Conservation (phyloP, 2,329 filamentous ascomycete species). For the Penicillium sclerotigenum region DNA sequence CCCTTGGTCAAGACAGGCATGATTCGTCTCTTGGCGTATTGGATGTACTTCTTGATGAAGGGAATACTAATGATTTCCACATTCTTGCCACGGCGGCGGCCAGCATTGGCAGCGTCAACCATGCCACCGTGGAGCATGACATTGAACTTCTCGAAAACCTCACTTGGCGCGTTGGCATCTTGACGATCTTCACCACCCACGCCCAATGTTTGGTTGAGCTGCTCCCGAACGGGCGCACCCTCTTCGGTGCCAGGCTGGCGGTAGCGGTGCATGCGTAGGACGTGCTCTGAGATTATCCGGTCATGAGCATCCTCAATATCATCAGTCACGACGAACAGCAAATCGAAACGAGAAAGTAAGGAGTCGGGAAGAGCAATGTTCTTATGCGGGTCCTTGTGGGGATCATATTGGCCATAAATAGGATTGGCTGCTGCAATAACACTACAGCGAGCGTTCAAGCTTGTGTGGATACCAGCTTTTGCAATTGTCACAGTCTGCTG, state of each 20-base stretch:
- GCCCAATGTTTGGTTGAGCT: slow-evolving; percentile 75
- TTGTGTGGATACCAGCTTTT: slow-evolving; percentile 97
- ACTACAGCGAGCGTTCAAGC: slow-evolving; percentile 91
- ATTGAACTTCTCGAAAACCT: slow-evolving; percentile 95
- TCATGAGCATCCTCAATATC: slow-evolving; percentile 95
- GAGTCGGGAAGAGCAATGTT: slow-evolving; percentile 98
- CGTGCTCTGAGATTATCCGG: slow-evolving; percentile 89
- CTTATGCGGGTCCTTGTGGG: slow-evolving; percentile 96
- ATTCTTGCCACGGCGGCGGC: slow-evolving; percentile 70
- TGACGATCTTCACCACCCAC: slow-evolving; percentile 79
- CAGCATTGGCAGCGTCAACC: slow-evolving; percentile 58
- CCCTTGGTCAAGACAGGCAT: slow-evolving; percentile 88
- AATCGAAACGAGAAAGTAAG: slow-evolving; percentile 94
- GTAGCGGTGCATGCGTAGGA: slow-evolving; percentile 95
- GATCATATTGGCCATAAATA: slow-evolving; percentile 96
- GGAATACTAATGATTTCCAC: slow-evolving; percentile 90
- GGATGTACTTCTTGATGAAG: slow-evolving; percentile 99
- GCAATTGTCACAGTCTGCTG: slow-evolving; percentile 99
- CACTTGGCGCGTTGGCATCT: slow-evolving; percentile 68
- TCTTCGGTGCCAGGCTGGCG: slow-evolving; percentile 90
- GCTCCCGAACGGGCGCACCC: slow-evolving; percentile 88
- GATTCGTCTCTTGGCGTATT: slow-evolving; percentile 90
- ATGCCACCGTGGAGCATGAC: slow-evolving; percentile 93
- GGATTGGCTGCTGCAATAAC: slow-evolving; percentile 96
- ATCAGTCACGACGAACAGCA: slow-evolving; percentile 95